A percentile compares a stretch with the other conserved stretches of the same genome.
phyloP scores from a whole-genome alignment of 2,329 filamentous ascomycete genomes.

The Trichophyton simii region DNA sequence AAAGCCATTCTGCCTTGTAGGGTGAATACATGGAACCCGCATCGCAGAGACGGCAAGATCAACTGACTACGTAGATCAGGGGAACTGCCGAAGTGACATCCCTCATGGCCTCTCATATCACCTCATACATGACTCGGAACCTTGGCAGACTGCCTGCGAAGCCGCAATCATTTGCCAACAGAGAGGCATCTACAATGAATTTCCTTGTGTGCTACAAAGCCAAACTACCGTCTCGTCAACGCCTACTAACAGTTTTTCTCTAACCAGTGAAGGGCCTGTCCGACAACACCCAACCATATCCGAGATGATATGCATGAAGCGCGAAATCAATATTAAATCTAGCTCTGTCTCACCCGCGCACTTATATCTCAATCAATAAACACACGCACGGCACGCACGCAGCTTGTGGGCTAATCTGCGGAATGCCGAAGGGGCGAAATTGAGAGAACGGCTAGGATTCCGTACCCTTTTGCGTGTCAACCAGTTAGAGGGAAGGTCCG shows the following conservation, averaged over 20 bases:
- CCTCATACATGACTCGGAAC: neutral
- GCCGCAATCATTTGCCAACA: neutral
- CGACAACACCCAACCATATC: neutral
- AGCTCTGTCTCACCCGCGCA: conserved; percentile 9
- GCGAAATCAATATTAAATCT: conserved; percentile 7
- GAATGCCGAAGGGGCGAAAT: neutral
- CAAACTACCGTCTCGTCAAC: neutral
- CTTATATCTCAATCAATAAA: neutral
- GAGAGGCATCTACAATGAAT: neutral
- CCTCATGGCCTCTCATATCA: neutral
- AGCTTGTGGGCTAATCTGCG: neutral
- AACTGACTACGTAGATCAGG: neutral
- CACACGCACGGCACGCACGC: too few species aligned
- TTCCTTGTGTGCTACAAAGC: neutral
- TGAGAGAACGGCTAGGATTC: neutral
- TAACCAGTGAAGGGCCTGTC: neutral
- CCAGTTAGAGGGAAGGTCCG: neutral
- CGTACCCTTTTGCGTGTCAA: neutral
- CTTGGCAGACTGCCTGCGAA: neutral
- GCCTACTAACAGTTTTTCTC: neutral
- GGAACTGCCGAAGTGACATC: neutral
- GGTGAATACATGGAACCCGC: neutral
- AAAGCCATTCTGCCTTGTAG: neutral
- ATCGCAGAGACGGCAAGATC: neutral
- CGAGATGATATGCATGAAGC: conserved; percentile 6